These are phyloP conservation scores for Rubia balearica DNA, from an alignment of 305 asterid species.

Conservation along the genomic window DNA sequence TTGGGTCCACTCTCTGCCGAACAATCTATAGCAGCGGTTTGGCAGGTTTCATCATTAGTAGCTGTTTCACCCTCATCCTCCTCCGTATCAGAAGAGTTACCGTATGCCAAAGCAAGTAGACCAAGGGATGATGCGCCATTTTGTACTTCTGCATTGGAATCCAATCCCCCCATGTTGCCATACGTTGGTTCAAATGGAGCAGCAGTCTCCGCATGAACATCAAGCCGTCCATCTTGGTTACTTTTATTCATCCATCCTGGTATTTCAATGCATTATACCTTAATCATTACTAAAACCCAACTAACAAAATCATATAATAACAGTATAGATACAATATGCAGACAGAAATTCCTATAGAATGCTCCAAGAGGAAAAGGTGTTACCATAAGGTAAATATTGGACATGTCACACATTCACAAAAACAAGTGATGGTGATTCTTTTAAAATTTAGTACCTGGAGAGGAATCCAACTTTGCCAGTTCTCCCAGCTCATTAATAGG, in stretches of 20 bases:
- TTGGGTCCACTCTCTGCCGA: conserved; percentile 22
- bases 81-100: conserved; percentile 81
- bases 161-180: conserved; percentile 30
- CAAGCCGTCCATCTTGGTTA: conserved; percentile 32
- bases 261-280: conserved; percentile 22
- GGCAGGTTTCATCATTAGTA: conserved; percentile 28
- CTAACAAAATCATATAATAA: conserved; percentile 3
- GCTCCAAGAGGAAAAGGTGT: not conserved
- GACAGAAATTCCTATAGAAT: not conserved
- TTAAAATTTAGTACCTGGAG: conserved; percentile 41
- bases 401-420: not conserved
- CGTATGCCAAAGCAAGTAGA: conserved; percentile 76
- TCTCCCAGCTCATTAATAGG: conserved; percentile 30
- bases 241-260: conserved; percentile 39
- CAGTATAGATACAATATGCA: not conserved
- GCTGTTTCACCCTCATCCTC: conserved; percentile 48
- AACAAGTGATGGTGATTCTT: not conserved
- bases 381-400: not conserved
- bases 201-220: conserved; percentile 34
- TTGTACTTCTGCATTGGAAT: conserved; percentile 28
- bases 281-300: conserved; percentile 4
- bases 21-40: conserved; percentile 25
- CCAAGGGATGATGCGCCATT: conserved; percentile 73
- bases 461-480: conserved; percentile 25
- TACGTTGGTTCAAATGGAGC: conserved; percentile 31